Percentiles rank a stretch among this genome's conserved stretches.
phyloP scores from a whole-genome alignment of 2,329 filamentous ascomycete species.

The Neofusicoccum sp. region DNA sequence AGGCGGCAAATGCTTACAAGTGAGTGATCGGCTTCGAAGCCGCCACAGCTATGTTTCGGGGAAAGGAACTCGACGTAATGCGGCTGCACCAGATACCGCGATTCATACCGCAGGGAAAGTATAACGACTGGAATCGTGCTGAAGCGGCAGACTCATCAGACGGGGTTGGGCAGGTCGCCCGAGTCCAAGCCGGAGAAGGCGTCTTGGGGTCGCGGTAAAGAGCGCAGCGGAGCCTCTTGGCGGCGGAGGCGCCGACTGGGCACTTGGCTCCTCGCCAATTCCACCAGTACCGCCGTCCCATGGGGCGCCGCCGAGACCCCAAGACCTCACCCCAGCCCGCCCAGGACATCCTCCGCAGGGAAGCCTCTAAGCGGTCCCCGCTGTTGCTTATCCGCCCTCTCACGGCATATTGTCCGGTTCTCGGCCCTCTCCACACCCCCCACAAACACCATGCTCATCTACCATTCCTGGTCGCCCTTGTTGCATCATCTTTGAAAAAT shows the following conservation, averaged over 20 bases:
- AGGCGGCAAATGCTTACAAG: too few relatives aligned
- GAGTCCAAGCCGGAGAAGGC: constrained; percentile 15
- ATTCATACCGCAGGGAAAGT: background rate
- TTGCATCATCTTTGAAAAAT: constrained; percentile 9
- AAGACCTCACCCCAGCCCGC: constrained; percentile 10
- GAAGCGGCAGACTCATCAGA: background rate
- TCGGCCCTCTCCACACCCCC: constrained; percentile 14
- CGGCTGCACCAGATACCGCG: background rate
- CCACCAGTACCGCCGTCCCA: constrained; percentile 1
- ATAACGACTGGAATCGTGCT: background rate
- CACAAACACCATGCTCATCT: constrained; percentile 13
- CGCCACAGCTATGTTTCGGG: background rate
- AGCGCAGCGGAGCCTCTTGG: constrained; percentile 16
- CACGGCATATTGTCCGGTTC: constrained; percentile 4
- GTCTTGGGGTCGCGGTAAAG: constrained; percentile 1
- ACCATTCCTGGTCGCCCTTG: background rate
- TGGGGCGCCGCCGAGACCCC: constrained; percentile 1
- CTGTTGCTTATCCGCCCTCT: constrained; percentile 12
- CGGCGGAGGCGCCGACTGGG: constrained; percentile 8
- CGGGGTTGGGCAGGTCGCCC: background rate
- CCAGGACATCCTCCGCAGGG: constrained; percentile 15
- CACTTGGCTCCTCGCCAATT: constrained; percentile 1
- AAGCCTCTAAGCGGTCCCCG: constrained; percentile 8
- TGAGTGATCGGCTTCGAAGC: too few relatives aligned
- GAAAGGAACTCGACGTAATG: constrained; percentile 5